Evolutionary conservation across 139 green algal species (phyloP), one percentile per base, ranked within the genome.

Genomic region (Ettlia oleoabundans): DNA sequence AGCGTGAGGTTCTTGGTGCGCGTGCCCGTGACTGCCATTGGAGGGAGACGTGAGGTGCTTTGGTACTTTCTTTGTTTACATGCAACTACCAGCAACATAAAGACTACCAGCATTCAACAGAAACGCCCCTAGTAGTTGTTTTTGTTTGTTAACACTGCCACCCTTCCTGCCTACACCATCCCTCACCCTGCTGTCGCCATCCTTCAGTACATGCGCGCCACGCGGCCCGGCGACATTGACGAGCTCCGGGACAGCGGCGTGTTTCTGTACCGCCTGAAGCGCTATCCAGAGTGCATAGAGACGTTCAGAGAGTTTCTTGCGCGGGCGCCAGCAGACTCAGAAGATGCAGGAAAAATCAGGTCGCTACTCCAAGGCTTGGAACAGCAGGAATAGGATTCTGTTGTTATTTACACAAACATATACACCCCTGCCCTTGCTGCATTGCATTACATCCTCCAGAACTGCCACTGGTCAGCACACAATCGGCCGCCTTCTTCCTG

Each of bases 151-250:
- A n/a, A n/a, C n/a, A n/a, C n/a, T n/a, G n/a, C n/a, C n/a, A n/a
- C n/a, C n/a, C n/a, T n/a, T n/a, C n/a, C n/a, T n/a, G n/a, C n/a
- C n/a, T n/a, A n/a, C n/a, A n/a, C n/a, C n/a, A n/a, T n/a, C n/a
- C n/a, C n/a, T n/a, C n/a, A n/a, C n/a, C n/a, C n/a, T n/a, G n/a
- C n/a, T n/a, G n/a, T n/a, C n/a, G n/a, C n/a, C n/a, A n/a, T n/a
- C n/a, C n/a, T n/a, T n/a, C n/a, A n/a, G 22, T 87, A 82, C 83
- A 58, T 87, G 38, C 64, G 51, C 1, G 83, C 65, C 30, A 87
- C 83, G 30, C 53, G 70, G 30, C 82, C 83, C 9, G 77, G 58
- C 2, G 55, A 84, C 35, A 9, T 85, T 18, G 76, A 88, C 5
- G 76, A 83, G 58, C 19, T 89, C 9, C 64, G 81, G 4, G 85